These are phyloP conservation scores for Leccinum fibrillosum DNA, from an alignment of 768 basidiomycete genomes.

Conservation along the genomic window DNA sequence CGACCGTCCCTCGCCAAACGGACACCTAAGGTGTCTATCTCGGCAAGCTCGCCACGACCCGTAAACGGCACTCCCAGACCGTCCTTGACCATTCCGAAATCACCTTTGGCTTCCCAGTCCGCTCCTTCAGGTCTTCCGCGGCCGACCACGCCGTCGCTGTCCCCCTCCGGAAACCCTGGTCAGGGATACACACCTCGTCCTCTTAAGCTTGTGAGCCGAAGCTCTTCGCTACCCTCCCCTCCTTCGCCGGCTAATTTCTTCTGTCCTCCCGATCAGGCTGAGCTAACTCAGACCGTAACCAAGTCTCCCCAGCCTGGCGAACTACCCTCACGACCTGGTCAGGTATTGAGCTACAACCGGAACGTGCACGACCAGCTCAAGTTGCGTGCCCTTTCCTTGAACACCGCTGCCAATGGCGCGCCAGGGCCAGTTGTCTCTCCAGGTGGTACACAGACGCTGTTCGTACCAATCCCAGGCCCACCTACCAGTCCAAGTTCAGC, in stretches of 20 bases:
- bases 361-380: constrained; percentile 36
- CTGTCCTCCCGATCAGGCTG: constrained; percentile 3
- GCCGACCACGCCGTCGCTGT: constrained; percentile 18
- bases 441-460: constrained; percentile 21
- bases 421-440: constrained; percentile 15
- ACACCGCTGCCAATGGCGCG: constrained; percentile 4
- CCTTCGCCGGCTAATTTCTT: not conserved
- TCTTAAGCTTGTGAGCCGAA: constrained; percentile 24
- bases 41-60: constrained; percentile 12
- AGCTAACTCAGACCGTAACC: constrained; percentile 6
- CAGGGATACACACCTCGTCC: constrained; percentile 24
- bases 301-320: constrained; percentile 23
- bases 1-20: constrained; percentile 11
- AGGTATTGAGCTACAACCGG: constrained; percentile 31
- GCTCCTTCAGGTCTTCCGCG: constrained; percentile 17
- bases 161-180: not conserved
- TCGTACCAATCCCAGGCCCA: constrained; percentile 4
- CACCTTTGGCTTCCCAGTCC: constrained; percentile 16
- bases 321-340: constrained; percentile 22
- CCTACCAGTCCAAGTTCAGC: constrained; percentile 11
- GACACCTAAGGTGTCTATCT: constrained; percentile 7
- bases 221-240: constrained; percentile 11
- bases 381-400: constrained; percentile 15
- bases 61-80: constrained; percentile 19
- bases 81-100: constrained; percentile 26